These are phyloP conservation scores for Suillus clintonianus DNA, from an alignment of 768 basidiomycete genomes.

Conservation along the genomic window DNA sequence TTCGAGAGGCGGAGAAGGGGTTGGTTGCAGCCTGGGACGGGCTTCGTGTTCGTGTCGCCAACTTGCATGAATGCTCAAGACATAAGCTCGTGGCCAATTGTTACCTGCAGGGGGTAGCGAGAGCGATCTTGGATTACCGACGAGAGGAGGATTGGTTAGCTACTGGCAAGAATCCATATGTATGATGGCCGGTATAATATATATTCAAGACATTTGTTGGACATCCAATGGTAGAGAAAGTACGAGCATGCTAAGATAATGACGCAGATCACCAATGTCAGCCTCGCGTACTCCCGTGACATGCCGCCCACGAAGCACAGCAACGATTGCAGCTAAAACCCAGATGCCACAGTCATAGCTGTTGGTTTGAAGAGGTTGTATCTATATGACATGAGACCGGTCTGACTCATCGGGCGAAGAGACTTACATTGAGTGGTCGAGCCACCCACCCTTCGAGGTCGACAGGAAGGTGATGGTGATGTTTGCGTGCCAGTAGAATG, in stretches of 20 bases:
- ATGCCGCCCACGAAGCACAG: not conserved
- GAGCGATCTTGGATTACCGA: not conserved
- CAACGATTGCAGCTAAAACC: not conserved
- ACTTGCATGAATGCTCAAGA: not conserved
- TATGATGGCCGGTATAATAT: too few relatives aligned
- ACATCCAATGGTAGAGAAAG: not conserved
- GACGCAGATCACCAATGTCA: not conserved
- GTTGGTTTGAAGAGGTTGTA: too few relatives aligned
- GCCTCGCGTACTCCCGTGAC: not conserved
- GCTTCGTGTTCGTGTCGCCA: not conserved
- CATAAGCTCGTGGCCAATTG: not conserved
- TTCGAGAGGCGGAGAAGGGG: not conserved
- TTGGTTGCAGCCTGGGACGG: not conserved
- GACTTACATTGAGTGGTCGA: not conserved
- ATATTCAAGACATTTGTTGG: too few relatives aligned
- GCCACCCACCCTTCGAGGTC: not conserved
- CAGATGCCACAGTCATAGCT: not conserved
- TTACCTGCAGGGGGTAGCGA: not conserved
- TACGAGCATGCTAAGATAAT: not conserved
- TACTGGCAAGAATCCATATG: not conserved
- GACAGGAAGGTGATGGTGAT: not conserved
- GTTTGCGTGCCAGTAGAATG: not conserved
- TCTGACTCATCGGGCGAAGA: too few relatives aligned
- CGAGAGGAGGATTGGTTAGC: not conserved
- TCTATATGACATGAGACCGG: too few relatives aligned